Evolutionary conservation across 2,329 filamentous ascomycete species (phyloP), one percentile per base, ranked within the genome.

Genomic region (Phaeophleospora eucalypticola): DNA sequence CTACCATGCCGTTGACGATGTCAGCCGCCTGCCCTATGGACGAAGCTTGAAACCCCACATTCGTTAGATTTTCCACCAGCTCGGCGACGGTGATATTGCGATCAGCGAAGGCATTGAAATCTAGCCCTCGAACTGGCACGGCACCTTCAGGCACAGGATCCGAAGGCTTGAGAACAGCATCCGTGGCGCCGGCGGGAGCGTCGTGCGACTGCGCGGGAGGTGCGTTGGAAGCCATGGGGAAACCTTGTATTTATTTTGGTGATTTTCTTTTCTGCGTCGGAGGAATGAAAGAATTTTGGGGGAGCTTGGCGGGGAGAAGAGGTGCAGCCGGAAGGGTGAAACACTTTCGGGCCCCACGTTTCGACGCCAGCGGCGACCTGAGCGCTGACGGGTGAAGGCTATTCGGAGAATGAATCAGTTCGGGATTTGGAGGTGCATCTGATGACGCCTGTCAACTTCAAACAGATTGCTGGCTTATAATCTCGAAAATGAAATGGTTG

Each of bases 1-100:
- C 64, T 74, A 95, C 89, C 93, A 98, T 98, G 52, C 88, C 83
- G 64, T 98, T 93, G 66, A 98, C 89, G 63, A 97, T 95, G 49
- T 86, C 79, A 53, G 93, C 83, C 10, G 91, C 93, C 63, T 95
- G 88, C 27, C 84, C 86, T 58, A 96, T 84, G 16, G 88, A 84
- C 47, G 79, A 85, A 20, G 84, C 86, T 67, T 90, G 86, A 60
- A 89, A 89, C 14, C 86, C 93, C 85, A 95, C 96, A 68, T 83
- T 77, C 45, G 79, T 79, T 84, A 97, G 93, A 50, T 84, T 84
- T 45, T 82, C 75, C 18, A 93, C 79, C 55, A 98, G 77, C 65
- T 96, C 87, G 27, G 89, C 85, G 43, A 87, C 90, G 0, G 89
- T 94, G 63, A 96, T 85, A 52, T 84, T 80, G 46, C 79, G 78